Evolutionary conservation across 345 rosid genomes (phyloP), one percentile per base, ranked within the genome.

Genomic region (Populus tremula): DNA sequence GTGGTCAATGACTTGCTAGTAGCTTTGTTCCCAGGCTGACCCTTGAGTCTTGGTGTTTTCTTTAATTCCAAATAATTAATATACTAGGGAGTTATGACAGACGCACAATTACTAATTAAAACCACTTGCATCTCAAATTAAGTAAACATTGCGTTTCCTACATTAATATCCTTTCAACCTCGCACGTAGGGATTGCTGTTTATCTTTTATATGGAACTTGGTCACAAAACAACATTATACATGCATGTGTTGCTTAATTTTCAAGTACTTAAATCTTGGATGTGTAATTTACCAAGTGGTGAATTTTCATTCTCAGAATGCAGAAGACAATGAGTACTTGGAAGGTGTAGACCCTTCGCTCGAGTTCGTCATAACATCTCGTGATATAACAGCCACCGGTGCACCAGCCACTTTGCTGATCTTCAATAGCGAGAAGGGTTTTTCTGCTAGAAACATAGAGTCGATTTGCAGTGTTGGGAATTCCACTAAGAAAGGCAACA

Each of bases 291-390:
- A 25, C 45, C 3, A 54, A 68, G 41, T 38, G 38, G 23, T 76
- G 54, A 70, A 3, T 25, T 54, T 63, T 70, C 61, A 36, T 1
- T 13, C 45, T 6, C 83, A 92, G 93, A 92, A 92, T 70, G 93
- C 97, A 0, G 94, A 92, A 50, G 97, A 92, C 68, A 92, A 92
- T 18, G 94, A 87, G 80, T 92, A 92, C 27, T 78, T 66, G 3
- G 87, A 81, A 70, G 91, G 78, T 5, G 87, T 87, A 21, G 88
- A 89, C 78, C 97, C 97, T 8, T 88, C 94, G 0, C 92, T 92
- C 0, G 91, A 92, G 79, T 91, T 87, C 80, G 88, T 92, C 2
- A 66, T 92, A 9, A 92, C 97, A 8, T 85, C 89, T 49, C 82
- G 82, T 5, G 97, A 92, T 54, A 87, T 92, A 17, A 89, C 97